A percentile compares a stretch with the other conserved stretches of the same genome.
These are phyloP conservation scores for Cytospora mali DNA, from an alignment of 2,329 filamentous ascomycete species.

Conservation along the genomic window DNA sequence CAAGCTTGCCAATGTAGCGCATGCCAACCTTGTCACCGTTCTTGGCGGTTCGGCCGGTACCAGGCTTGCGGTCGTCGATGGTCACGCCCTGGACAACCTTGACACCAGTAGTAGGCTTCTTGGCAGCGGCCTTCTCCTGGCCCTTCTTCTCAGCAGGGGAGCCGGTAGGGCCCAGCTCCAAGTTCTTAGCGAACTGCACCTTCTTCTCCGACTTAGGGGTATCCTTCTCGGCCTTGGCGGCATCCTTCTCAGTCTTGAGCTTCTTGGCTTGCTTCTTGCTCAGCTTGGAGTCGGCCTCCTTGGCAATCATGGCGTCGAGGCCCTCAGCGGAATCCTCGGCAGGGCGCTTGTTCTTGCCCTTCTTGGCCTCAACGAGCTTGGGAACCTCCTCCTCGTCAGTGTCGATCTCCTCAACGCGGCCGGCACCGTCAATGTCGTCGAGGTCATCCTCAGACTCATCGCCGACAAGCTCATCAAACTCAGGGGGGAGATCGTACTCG, in stretches of 20 bases:
- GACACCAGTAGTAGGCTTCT: constrained; percentile 61
- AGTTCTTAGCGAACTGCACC: constrained; percentile 98
- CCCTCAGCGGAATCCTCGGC: constrained; percentile 71
- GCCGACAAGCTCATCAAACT: constrained; percentile 72
- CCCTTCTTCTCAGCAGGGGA: constrained; percentile 52
- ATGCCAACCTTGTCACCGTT: constrained; percentile 88
- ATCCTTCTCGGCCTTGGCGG: constrained; percentile 64
- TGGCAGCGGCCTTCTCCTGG: constrained; percentile 41
- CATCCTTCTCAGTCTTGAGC: constrained; percentile 97
- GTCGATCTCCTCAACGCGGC: constrained; percentile 79
- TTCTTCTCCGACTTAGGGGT: constrained; percentile 77
- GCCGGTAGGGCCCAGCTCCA: constrained; percentile 91
- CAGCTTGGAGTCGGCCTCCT: constrained; percentile 70
- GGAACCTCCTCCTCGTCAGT: constrained; percentile 76
- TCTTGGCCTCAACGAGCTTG: constrained; percentile 60
- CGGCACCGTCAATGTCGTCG: constrained; percentile 73
- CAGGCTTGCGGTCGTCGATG: constrained; percentile 93
- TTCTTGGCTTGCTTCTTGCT: constrained; percentile 99
- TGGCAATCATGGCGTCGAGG: constrained; percentile 85
- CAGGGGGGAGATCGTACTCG: constrained; percentile 80
- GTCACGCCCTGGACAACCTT: constrained; percentile 87
- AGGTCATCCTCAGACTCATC: constrained; percentile 78
- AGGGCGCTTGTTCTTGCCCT: constrained; percentile 92
- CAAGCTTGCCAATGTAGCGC: constrained; percentile 97
- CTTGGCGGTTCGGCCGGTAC: constrained; percentile 83